Evolutionary conservation across 306 rosid genomes (phyloP).

Genomic region (Gillenia trifoliata): DNA sequence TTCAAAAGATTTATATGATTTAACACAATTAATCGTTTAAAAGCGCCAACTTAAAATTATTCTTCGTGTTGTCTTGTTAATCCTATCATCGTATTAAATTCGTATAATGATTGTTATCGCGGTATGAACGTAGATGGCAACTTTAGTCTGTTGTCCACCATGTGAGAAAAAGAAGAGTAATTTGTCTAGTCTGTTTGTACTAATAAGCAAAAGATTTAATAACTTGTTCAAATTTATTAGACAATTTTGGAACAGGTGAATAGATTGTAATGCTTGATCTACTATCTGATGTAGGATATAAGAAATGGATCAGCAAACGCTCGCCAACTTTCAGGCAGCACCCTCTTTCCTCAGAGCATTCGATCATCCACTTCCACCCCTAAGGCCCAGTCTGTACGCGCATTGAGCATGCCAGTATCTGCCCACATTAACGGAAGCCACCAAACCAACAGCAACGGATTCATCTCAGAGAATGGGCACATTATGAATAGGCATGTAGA

Average conservation of each 20-base stretch:
- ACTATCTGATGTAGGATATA: constrained; percentile 62
- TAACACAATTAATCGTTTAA: too few species aligned
- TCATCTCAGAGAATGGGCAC: constrained; percentile 36
- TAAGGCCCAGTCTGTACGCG: constrained; percentile 51
- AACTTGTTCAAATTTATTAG: neutral
- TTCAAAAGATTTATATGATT: too few species aligned
- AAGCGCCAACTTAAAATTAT: neutral
- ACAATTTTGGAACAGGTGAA: neutral
- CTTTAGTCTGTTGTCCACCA: too few species aligned
- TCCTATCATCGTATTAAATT: neutral
- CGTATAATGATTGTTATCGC: neutral
- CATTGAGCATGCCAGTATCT: constrained; percentile 38
- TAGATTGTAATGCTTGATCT: constrained; percentile 7
- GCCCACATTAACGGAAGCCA: constrained; percentile 38
- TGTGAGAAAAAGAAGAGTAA: too few species aligned
- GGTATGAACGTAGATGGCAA: too few species aligned
- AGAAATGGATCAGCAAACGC: constrained; percentile 61
- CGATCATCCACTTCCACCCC: constrained; percentile 41
- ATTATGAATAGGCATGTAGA: constrained; percentile 27
- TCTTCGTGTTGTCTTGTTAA: neutral
- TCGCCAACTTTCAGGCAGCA: constrained; percentile 72
- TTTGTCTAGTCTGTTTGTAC: neutral
- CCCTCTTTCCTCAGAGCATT: constrained; percentile 89
- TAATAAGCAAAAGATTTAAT: neutral
- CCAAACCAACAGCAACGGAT: constrained; percentile 37